Base-by-base conservation (phyloP, 2,329 filamentous ascomycete species). In the Calonectria honghensis region DNA sequence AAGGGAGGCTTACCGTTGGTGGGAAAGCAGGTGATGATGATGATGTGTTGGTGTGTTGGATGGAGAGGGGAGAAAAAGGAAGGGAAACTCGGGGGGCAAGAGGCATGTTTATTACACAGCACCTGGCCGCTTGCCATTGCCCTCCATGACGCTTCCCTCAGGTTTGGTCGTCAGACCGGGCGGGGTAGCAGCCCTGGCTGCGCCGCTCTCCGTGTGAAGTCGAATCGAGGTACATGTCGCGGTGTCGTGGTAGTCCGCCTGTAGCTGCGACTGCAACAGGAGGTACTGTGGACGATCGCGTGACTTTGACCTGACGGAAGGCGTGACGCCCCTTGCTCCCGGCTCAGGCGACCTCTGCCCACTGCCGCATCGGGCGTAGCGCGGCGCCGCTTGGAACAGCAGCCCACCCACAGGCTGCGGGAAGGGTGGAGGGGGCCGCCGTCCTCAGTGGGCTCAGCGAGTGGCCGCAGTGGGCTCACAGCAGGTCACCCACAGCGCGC, bases 131-230 rank as follows among this genome's bases (percentile, higher is more conserved):
- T 63, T 69, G 66, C 70, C 65, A 64, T 69, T 59, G 51, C 81
- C 79, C 73, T 79, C 37, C 75, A 76, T 76, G 39, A 65, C 61
- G 57, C 35, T 68, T 51, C 66, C 66, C 37, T 63, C 80, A 79
- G 81, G 82, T 81, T 84, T 24, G 24, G 84, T 85, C 83, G 84
- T 85, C 84, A 85, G 84, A 85, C 82, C 83, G 85, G 85, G 85
- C 85, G 85, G 86, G 86, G 86, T 87, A 87, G 84, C 78, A 78
- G 76, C 73, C 74, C 78, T 74, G 71, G 68, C 51, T 64, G 52
- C 67, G 76, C 78, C 78, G 79, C 73, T 67, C 70, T 75, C 78
- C 54, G 70, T 71, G 57, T 54, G 27, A 75, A 45, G 65, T 70
- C 59, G 72, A 76, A 57, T 57, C 37, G 69, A 65, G 61, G 61